Conservation (phyloP, 179 eudicot species). For the Actinidia polygama region DNA sequence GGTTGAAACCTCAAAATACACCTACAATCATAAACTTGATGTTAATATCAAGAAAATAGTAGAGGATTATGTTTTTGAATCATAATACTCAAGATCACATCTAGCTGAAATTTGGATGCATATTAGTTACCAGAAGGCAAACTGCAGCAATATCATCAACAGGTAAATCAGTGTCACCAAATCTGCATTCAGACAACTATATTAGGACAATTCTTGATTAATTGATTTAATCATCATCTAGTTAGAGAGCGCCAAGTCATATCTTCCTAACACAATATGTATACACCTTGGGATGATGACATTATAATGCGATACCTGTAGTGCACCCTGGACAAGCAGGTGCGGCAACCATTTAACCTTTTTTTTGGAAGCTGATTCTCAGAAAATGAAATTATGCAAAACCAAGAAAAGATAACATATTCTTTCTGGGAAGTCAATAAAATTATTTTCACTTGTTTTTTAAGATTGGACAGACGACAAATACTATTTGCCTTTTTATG, state of each 20-base stretch:
- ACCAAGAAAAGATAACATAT: neutral
- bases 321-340: neutral
- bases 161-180: conserved; percentile 85
- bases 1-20: conserved; percentile 91
- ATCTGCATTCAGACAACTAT: conserved; percentile 45
- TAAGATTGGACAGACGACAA: neutral
- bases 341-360: neutral
- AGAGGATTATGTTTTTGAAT: neutral
- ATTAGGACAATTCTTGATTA: conserved; percentile 16
- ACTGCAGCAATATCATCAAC: conserved; percentile 95
- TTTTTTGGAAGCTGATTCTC: neutral
- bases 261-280: neutral
- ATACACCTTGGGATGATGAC: neutral
- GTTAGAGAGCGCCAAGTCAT: neutral
- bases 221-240: conserved; percentile 10
- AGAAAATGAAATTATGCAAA: neutral
- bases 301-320: neutral
- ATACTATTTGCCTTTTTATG: neutral
- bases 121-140: conserved; percentile 68
- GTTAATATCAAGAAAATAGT: neutral
- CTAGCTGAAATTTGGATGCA: conserved; percentile 12
- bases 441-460: neutral
- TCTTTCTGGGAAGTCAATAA: neutral
- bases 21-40: conserved; percentile 41
- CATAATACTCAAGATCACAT: conserved; percentile 7